phyloP scores from a whole-genome alignment of 1,139 yeast species.

The Geotrichum siamense region DNA sequence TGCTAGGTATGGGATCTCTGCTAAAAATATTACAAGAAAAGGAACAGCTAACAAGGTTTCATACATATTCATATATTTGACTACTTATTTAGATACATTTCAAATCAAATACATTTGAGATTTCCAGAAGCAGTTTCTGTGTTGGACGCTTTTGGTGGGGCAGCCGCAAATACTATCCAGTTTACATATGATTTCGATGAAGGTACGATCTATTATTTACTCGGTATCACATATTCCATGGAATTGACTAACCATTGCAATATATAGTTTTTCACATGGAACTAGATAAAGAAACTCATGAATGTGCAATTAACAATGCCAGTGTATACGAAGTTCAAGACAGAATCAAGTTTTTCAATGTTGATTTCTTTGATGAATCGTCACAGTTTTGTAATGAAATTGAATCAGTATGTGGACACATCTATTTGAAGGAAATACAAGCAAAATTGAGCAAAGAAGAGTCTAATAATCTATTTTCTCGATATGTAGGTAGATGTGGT shows the following conservation, averaged over 20 bases:
- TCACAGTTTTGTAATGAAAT: too few relatives aligned
- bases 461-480: too few relatives aligned
- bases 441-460: too few relatives aligned
- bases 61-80: background rate
- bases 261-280: conserved; percentile 58
- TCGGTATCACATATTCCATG: conserved; percentile 10
- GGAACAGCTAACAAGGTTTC: conserved; percentile 1
- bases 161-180: conserved; percentile 89
- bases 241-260: conserved; percentile 13
- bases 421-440: too few relatives aligned
- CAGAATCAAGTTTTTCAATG: conserved; percentile 28
- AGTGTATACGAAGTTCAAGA: conserved; percentile 53
- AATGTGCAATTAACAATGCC: conserved; percentile 69
- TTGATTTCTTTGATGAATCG: conserved; percentile 46
- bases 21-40: too few relatives aligned
- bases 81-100: conserved; percentile 32
- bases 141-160: conserved; percentile 84
- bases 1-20: conserved; percentile 38
- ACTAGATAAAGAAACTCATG: conserved; percentile 49
- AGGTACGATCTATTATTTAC: conserved; percentile 9
- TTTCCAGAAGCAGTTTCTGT: conserved; percentile 43
- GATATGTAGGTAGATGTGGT: conserved; percentile 43
- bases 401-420: too few relatives aligned
- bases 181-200: conserved; percentile 53
- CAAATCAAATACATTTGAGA: conserved; percentile 48